Evolutionary conservation across 495 filamentous ascomycete genomes (phyloP), one percentile per base, ranked within the genome.

Genomic region (Acidiella bohemica): DNA sequence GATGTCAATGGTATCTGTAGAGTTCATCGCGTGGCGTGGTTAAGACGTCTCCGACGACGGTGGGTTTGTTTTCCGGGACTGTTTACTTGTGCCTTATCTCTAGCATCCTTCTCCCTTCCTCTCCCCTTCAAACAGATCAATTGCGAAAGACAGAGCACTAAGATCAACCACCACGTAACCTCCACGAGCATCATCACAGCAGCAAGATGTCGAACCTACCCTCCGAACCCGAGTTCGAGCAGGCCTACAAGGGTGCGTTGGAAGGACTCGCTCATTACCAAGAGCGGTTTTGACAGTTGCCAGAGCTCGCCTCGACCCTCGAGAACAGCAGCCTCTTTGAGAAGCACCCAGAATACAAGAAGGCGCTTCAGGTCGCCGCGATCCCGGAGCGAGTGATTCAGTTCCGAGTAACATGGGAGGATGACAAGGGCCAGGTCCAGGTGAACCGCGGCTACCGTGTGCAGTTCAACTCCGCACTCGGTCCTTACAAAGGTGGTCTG

Each of bases 401-500:
- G 64, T 97, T 97, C 77, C 81, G 90, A 46, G 86, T 97, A 36
- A 73, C 81, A 56, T 97, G 47, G 47, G 90, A 95, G 60, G 75
- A 93, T 61, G 90, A 97, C 70, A 75, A 82, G 60, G 76, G 78
- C 58, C 60, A 87, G 60, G 68, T 86, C 50, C 84, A 92, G 63
- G 81, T 95, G 64, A 96, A 97, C 75, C 80, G 83, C 42, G 90
- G 88, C 51, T 97, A 80, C 71, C 84, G 90, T 56, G 88, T 97
- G 9, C 90, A 97, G 65, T 97, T 93, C 81, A 97, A 96, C 73
- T 93, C 84, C 14, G 90, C 90, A 36, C 78, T 97, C 21, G 90
- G 90, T 37, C 90, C 90, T 25, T 97, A 93, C 78, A 97, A 97
- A 73, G 90, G 90, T 49, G 90, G 90, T 56, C 77, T 96, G 50